Base-by-base conservation (phyloP, 176 grass and related monocot species). In the Puya raimondii region DNA sequence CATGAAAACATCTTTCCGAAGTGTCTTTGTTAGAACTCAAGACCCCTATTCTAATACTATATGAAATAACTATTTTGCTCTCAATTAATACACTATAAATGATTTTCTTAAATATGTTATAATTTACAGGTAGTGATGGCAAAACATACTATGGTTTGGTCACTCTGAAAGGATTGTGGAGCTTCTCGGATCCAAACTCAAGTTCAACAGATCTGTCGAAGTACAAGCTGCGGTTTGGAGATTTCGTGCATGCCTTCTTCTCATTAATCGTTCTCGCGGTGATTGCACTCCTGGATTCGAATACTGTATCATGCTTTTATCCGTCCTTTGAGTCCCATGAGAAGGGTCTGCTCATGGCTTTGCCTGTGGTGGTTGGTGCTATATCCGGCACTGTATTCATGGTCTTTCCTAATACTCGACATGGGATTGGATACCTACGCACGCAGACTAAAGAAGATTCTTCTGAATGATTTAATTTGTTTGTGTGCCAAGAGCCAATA, bases 301-400 rank as follows among this genome's bases (percentile, higher is more conserved):
- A 93, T 66, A 89, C 86, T 9, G 80, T 93, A 25, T 64, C 78
- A 17, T 93, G 90, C 71, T 93, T 89, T 72, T 88, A 89, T 68
- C 80, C 86, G 48, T 56, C 64, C 66, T 58, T 89, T 64, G 26
- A 50, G 51, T 15, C 26, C 14, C 71, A 86, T 52, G 77, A 86
- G 81, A 89, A 86, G 83, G 20, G 53, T 12, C 11, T 93, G 64
- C 65, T 84, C 67, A 64, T 73, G 86, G 83, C 84, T 50, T 72
- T 93, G 13, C 90, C 90, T 16, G 57, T 85, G 47, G 74, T 86
- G 11, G 65, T 93, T 48, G 90, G 90, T 47, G 86, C 56, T 59
- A 11, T 93, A 18, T 49, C 86, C 8, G 76, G 86, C 78, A 66
- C 66, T 26, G 64, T 86, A 48, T 89, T 86, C 74, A 12, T 76